phyloP scores from a whole-genome alignment of 164 flowering plant species.

The Malania oleifera region DNA sequence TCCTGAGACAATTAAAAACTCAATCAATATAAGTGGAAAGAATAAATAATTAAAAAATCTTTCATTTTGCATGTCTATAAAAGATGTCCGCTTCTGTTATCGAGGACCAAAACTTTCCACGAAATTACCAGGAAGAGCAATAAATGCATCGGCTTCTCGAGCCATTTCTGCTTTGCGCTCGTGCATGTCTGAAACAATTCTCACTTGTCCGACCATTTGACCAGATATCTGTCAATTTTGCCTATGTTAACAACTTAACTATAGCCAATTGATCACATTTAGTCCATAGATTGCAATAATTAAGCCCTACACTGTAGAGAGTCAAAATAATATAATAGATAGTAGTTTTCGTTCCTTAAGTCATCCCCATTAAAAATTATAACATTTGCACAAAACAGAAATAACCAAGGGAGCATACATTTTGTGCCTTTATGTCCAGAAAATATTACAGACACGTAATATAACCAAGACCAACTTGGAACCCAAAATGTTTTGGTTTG shows the following conservation, averaged over 20 bases:
- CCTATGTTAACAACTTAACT: conserved; percentile 7
- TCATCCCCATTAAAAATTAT: not conserved
- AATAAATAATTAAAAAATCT: not conserved
- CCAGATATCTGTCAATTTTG: conserved; percentile 68
- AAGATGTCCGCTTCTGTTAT: not conserved
- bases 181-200: conserved; percentile 76
- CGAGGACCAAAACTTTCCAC: not conserved
- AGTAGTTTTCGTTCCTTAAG: not conserved
- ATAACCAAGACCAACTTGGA: too few relatives aligned
- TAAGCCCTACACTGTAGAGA: not conserved
- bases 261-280: not conserved
- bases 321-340: not conserved
- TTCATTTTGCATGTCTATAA: not conserved
- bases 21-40: not conserved
- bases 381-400: too few relatives aligned
- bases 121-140: conserved; percentile 85
- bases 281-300: not conserved
- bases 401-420: too few relatives aligned
- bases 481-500: too few relatives aligned
- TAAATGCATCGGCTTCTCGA: conserved; percentile 76
- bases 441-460: too few relatives aligned
- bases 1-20: conserved; percentile 34
- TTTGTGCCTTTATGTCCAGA: too few relatives aligned
- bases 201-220: conserved; percentile 76
- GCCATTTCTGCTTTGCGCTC: conserved; percentile 93